Evolutionary conservation across 208 protist genomes (phyloP), one percentile per base, ranked within the genome.

Genomic region (Acanthamoeba healyi): DNA sequence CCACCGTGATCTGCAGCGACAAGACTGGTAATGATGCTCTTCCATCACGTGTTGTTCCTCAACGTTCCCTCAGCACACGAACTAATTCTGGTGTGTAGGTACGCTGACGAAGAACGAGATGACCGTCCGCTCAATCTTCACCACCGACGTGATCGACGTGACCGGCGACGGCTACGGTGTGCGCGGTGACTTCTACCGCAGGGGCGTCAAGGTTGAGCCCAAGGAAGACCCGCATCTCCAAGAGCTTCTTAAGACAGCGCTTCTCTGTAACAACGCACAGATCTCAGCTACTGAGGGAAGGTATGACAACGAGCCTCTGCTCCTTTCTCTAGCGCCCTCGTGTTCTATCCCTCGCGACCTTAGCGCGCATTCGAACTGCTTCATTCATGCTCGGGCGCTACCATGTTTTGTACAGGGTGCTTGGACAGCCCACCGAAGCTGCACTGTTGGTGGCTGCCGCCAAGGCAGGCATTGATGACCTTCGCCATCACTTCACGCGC

Each of bases 11-110:
- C 94, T 99, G 99, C 97, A 99, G 98, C 12, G 99, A 99, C 96
- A 99, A 99, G 96, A 99, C 99, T 7, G 99, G 99, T 19, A 99
- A n/a, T n/a, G n/a, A n/a, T n/a, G n/a, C n/a, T n/a, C n/a, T n/a
- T n/a, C n/a, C n/a, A n/a, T n/a, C n/a, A n/a, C n/a, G n/a, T n/a
- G n/a, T n/a, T n/a, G n/a, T n/a, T n/a, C n/a, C n/a, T n/a, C n/a
- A n/a, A n/a, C n/a, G n/a, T n/a, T n/a, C n/a, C n/a, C n/a, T n/a
- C n/a, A n/a, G n/a, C n/a, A n/a, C n/a, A n/a, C n/a, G n/a, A n/a
- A n/a, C 99, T 17, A 99, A 99, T 99, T 98, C 98, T 24, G 98
- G 99, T 98, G 2, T 99, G 99, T 99, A 22, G 99, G 99, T 63
- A 99, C 99, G 51, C 98, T 99, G 51, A 99, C 99, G 29, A 97